These are phyloP conservation scores for Alternaria brassicicola DNA, from an alignment of 2,329 filamentous ascomycete species.

Conservation along the genomic window DNA sequence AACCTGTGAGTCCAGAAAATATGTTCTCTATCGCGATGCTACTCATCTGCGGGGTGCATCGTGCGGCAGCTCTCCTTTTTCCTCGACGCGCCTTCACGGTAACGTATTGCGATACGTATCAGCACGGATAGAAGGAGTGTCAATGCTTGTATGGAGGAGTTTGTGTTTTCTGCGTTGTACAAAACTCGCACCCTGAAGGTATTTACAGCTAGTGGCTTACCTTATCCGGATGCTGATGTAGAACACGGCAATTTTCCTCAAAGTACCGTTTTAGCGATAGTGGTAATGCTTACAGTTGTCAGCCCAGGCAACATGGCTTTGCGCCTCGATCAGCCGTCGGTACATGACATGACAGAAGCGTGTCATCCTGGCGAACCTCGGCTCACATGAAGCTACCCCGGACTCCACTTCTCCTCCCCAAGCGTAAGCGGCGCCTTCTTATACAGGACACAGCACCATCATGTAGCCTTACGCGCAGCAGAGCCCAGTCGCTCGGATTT, in stretches of 20 bases:
- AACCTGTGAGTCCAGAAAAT: too few relatives aligned
- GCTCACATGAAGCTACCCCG: conserved; percentile 8
- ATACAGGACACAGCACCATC: conserved; percentile 3
- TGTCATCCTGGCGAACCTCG: conserved; percentile 9
- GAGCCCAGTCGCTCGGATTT: background rate
- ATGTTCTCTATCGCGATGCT: too few relatives aligned
- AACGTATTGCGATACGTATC: too few relatives aligned
- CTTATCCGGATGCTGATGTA: background rate
- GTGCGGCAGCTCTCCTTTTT: too few relatives aligned
- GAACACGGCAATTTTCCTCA: too few relatives aligned
- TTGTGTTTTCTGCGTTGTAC: too few relatives aligned
- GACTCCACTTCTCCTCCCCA: conserved; percentile 7
- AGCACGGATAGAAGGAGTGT: too few relatives aligned
- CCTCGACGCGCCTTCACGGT: too few relatives aligned
- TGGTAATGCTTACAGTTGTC: background rate
- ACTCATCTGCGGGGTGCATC: too few relatives aligned
- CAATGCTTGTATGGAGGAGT: too few relatives aligned
- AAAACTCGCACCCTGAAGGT: background rate
- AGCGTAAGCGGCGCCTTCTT: background rate
- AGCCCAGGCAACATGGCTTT: background rate
- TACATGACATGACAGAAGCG: conserved; percentile 2
- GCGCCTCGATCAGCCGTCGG: background rate
- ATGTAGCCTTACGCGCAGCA: conserved; percentile 2
- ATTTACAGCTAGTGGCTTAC: background rate
- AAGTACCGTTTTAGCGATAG: background rate